Base-by-base conservation (phyloP, 148 eudicot species). In the Limonium bicolor region DNA sequence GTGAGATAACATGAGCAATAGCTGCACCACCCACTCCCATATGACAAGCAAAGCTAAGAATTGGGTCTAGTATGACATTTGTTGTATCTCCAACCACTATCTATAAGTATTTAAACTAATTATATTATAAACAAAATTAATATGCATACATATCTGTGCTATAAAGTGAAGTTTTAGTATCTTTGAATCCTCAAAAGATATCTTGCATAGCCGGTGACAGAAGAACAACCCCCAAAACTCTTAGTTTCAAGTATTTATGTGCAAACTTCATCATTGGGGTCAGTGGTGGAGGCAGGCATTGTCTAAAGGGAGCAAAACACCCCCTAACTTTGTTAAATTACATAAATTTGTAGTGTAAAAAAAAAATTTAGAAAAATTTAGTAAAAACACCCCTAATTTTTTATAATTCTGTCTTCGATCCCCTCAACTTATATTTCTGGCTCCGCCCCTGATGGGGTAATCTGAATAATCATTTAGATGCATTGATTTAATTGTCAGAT, bases 1-100 rank as follows among this genome's bases (percentile, higher is more conserved):
- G 93, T 23, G 93, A 82, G 25, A 82, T 63, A 48, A 77, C 93
- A 54, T 82, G 93, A 36, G 86, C 81, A 58, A 77, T 77, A 58
- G 93, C 93, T 6, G 93, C 86, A 14, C 93, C 93, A 28, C 67
- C 57, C n/a, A 82, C 93, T 27, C 93, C 93, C 59, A 64, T 29
- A n/a, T 35, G 67, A 44, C 66, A 77, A 21, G 29, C 55, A 26
- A 70, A 82, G 44, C 73, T 82, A 28, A 82, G 63, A 48, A 82
- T 74, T 9, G 86, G 84, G 48, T 82, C 59, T 22, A 64, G 31
- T 52, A 47, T 48, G 24, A 58, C 35, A 20, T 82, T 82, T 36
- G 63, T 31, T 25, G 61, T 27, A 53, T 82, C 93, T 39, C 85
- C 58, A 5, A 40, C 43, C 20, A 41, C 48, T 52, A 36, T 6